Evolutionary conservation across 2,329 filamentous ascomycete species (phyloP).

Genomic region (Botrytis fragariae): DNA sequence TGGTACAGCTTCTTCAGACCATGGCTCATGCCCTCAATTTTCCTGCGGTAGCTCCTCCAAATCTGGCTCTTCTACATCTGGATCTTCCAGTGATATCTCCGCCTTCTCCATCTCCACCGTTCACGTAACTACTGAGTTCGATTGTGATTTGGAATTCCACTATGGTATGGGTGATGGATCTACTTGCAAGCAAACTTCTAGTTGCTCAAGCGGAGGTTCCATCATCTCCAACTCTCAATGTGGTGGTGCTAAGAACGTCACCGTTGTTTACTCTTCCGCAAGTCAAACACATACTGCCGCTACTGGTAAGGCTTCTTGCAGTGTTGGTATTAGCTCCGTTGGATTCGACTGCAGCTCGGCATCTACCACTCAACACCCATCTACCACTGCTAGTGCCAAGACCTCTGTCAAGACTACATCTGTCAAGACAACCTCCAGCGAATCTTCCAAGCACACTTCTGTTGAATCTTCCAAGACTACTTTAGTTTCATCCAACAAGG

Average conservation of each 20-base stretch:
- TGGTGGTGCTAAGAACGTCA: slow-evolving; percentile 82
- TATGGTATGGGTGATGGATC: slow-evolving; percentile 83
- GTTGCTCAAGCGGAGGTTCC: slow-evolving; percentile 66
- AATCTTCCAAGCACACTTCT: neutral
- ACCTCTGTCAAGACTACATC: slow-evolving; percentile 19
- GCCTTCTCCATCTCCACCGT: slow-evolving; percentile 73
- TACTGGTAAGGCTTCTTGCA: slow-evolving; percentile 56
- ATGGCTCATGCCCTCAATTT: slow-evolving; percentile 56
- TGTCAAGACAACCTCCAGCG: slow-evolving; percentile 9
- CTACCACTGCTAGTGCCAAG: slow-evolving; percentile 20
- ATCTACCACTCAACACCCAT: slow-evolving; percentile 27
- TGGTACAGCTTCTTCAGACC: slow-evolving; percentile 48
- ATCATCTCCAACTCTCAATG: slow-evolving; percentile 82
- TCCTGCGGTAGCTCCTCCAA: slow-evolving; percentile 43
- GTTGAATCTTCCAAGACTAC: neutral
- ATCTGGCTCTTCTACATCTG: neutral
- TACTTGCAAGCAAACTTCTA: slow-evolving; percentile 72
- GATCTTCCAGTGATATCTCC: slow-evolving; percentile 42
- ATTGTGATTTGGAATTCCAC: slow-evolving; percentile 79
- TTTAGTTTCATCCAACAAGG: neutral
- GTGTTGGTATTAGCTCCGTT: slow-evolving; percentile 71
- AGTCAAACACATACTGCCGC: slow-evolving; percentile 49
- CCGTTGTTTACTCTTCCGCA: slow-evolving; percentile 57
- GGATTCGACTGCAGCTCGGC: slow-evolving; percentile 65
- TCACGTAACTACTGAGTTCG: slow-evolving; percentile 70